phyloP scores from a whole-genome alignment of 352 stramenopile genomes.

The Pythium utonaiense region DNA sequence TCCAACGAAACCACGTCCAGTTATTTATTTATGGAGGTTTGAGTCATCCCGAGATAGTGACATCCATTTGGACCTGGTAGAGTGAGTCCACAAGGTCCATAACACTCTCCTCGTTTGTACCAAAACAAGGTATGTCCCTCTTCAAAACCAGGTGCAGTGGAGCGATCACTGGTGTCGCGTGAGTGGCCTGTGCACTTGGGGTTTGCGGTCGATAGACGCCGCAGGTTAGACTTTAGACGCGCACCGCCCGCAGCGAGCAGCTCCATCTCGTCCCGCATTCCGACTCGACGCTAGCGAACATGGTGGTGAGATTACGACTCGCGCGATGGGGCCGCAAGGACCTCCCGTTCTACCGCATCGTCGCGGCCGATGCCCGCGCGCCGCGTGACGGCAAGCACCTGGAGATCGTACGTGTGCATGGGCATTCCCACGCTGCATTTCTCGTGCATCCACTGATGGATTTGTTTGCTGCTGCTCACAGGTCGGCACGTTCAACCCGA shows the following conservation, averaged over 20 bases:
- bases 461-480: constrained; percentile 15
- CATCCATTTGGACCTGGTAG: background rate
- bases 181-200: constrained; percentile 2
- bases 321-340: constrained; percentile 85
- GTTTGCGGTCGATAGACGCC: background rate
- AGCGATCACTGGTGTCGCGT: constrained; percentile 14
- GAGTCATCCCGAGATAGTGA: too few species aligned
- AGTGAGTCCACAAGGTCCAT: background rate
- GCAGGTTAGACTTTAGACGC: background rate
- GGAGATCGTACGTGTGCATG: constrained; percentile 81
- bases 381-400: constrained; percentile 84
- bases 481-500: constrained; percentile 87
- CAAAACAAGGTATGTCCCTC: background rate
- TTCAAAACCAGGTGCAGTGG: constrained; percentile 5
- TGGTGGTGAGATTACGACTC: constrained; percentile 86
- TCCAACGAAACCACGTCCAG: background rate
- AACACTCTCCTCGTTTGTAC: too few species aligned
- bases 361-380: constrained; percentile 76
- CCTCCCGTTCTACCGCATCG: constrained; percentile 88
- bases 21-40: background rate
- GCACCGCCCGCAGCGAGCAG: background rate
- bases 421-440: too few species aligned
- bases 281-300: constrained; percentile 30
- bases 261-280: background rate
- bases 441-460: background rate